Percentiles rank a stretch among this genome's conserved stretches.
Conservation (phyloP, 441 rosid species). For the Populus trichocarpa region DNA sequence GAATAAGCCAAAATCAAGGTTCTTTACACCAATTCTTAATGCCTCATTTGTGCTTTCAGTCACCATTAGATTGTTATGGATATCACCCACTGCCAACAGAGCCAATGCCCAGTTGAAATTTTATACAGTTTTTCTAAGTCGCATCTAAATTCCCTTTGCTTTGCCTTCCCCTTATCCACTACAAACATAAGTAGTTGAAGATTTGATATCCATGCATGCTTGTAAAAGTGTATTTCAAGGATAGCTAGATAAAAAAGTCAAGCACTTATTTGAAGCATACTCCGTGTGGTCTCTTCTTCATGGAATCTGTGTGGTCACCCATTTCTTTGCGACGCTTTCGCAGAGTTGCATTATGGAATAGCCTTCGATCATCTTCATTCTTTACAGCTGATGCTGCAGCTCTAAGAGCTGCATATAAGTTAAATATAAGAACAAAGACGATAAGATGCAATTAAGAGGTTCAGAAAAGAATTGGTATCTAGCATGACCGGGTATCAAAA, state of each 20-base stretch:
- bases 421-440: constrained; percentile 10
- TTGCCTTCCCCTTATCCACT: neutral
- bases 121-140: neutral
- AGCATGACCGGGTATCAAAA: neutral
- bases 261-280: constrained; percentile 26
- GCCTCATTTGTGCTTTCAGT: neutral
- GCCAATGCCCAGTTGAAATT: neutral
- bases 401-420: constrained; percentile 63
- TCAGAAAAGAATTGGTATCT: neutral
- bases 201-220: neutral
- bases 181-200: neutral
- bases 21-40: neutral
- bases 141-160: neutral
- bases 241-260: constrained; percentile 4
- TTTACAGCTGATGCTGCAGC: constrained; percentile 89
- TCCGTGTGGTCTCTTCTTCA: constrained; percentile 48
- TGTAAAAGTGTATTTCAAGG: neutral
- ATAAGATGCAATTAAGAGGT: neutral
- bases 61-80: neutral
- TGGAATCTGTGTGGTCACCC: constrained; percentile 71
- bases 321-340: constrained; percentile 92
- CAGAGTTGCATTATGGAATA: constrained; percentile 85
- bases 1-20: neutral
- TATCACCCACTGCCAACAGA: neutral
- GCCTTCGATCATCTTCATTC: constrained; percentile 86